Conservation (phyloP, 2,329 filamentous ascomycete genomes). For the Monilinia laxa region DNA sequence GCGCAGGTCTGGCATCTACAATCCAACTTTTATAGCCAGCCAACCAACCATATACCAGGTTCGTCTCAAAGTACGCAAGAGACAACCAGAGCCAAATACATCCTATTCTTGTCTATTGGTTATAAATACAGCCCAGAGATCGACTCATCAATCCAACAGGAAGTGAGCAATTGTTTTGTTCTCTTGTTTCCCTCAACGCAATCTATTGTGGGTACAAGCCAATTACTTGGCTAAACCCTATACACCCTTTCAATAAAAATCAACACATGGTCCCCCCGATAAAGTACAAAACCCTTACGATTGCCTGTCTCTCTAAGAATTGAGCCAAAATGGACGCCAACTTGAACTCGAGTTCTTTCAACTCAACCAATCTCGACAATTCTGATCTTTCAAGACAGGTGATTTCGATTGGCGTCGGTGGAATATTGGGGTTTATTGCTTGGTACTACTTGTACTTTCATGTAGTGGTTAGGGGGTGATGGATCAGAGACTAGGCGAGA, state of each 20-base stretch:
- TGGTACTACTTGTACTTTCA: slow-evolving; percentile 13
- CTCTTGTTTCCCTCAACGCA: too few species aligned
- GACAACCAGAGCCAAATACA: too few species aligned
- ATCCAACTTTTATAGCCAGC: not conserved
- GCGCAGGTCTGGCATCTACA: not conserved
- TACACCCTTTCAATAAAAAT: not conserved
- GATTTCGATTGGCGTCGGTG: not conserved
- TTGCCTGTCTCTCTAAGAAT: not conserved
- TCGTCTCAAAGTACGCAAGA: not conserved
- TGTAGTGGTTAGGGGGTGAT: not conserved
- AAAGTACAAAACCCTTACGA: not conserved
- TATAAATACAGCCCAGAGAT: not conserved
- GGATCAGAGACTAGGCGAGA: too few species aligned
- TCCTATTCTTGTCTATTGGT: not conserved
- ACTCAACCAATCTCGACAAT: not conserved
- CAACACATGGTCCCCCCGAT: not conserved
- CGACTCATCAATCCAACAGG: not conserved
- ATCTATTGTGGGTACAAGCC: too few species aligned
- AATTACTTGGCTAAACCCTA: not conserved
- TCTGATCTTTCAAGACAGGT: not conserved
- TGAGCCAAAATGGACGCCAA: not conserved
- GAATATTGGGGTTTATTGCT: not conserved
- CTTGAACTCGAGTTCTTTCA: not conserved
- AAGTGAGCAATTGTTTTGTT: too few species aligned
- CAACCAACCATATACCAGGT: not conserved